A percentile compares a stretch with the other conserved stretches of the same genome.
Conservation (phyloP, 2,329 filamentous ascomycete species). For the Xylaria sp. region DNA sequence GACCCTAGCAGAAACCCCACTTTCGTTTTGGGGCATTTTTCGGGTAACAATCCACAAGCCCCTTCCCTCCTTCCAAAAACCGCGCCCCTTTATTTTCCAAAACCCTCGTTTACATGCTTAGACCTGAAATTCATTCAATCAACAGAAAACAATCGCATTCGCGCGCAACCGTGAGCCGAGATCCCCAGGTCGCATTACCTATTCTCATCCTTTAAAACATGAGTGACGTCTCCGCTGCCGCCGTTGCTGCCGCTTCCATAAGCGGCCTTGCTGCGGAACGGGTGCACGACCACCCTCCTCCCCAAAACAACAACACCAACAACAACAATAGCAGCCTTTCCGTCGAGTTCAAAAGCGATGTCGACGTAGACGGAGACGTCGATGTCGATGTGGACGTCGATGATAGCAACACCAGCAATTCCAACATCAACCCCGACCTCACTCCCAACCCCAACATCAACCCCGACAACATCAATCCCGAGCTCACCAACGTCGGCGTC, state of each 20-base stretch:
- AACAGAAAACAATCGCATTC: conserved; percentile 42
- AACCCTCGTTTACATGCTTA: conserved; percentile 51
- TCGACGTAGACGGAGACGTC: conserved; percentile 16
- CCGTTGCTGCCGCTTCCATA: conserved; percentile 32
- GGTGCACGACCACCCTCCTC: conserved; percentile 18
- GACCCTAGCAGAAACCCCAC: conserved; percentile 28
- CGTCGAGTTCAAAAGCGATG: conserved; percentile 20
- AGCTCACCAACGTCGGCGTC: conserved; percentile 37
- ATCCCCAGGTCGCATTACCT: conserved; percentile 30
- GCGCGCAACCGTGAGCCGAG: conserved; percentile 25
- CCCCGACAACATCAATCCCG: conserved; percentile 33
- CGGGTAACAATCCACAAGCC: conserved; percentile 33
- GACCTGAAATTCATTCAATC: conserved; percentile 48
- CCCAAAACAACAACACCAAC: conserved; percentile 12
- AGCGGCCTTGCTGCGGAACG: conserved; percentile 17
- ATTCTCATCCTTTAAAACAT: conserved; percentile 36
- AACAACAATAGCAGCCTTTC: conserved; percentile 4
- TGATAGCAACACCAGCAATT: conserved; percentile 32
- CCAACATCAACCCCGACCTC: conserved; percentile 34
- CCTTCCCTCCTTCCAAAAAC: conserved; percentile 45
- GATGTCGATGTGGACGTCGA: conserved; percentile 33
- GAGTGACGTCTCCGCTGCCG: conserved; percentile 45
- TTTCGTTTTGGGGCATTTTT: conserved; percentile 37
- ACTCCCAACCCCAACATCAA: conserved; percentile 25
- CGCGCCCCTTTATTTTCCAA: conserved; percentile 49